Conservation (phyloP, 495 filamentous ascomycete genomes). For the Talaromyces thailandensis region DNA sequence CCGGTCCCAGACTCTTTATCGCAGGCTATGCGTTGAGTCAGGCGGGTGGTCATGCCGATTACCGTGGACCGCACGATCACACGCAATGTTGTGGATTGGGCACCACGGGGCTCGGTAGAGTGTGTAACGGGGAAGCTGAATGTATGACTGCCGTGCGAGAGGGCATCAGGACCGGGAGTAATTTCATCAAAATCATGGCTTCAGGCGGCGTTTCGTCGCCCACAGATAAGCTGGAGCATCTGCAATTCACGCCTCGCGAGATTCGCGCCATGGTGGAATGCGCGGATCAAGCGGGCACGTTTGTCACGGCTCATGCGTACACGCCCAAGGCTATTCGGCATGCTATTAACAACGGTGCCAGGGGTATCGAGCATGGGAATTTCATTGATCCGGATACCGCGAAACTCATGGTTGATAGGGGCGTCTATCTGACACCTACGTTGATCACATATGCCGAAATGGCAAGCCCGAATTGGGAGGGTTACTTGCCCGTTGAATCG, state of each 20-base stretch:
- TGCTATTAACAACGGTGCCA: slow-evolving; percentile 45
- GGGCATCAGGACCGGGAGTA: slow-evolving; percentile 40
- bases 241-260: slow-evolving; percentile 45
- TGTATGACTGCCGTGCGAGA: slow-evolving; percentile 41
- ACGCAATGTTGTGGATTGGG: slow-evolving; percentile 34
- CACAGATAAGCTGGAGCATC: slow-evolving; percentile 36
- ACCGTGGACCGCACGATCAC: slow-evolving; percentile 23
- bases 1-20: slow-evolving; percentile 40
- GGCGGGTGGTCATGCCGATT: slow-evolving; percentile 48
- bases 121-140: slow-evolving; percentile 43
- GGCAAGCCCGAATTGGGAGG: slow-evolving; percentile 29
- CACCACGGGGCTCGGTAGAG: slow-evolving; percentile 22
- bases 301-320: slow-evolving; percentile 49
- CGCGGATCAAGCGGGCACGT: slow-evolving; percentile 37
- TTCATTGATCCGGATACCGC: slow-evolving; percentile 43
- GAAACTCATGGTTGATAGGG: slow-evolving; percentile 32
- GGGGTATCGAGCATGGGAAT: slow-evolving; percentile 49
- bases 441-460: slow-evolving; percentile 43
- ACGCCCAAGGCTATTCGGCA: slow-evolving; percentile 40
- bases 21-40: slow-evolving; percentile 36
- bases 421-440: slow-evolving; percentile 43
- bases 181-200: slow-evolving; percentile 52
- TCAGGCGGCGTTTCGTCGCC: slow-evolving; percentile 44
- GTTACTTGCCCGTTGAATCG: slow-evolving; percentile 31
- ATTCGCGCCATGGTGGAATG: slow-evolving; percentile 38